These are phyloP conservation scores for Aspergillus sp. DNA, from an alignment of 2,329 filamentous ascomycete species.

Conservation along the genomic window DNA sequence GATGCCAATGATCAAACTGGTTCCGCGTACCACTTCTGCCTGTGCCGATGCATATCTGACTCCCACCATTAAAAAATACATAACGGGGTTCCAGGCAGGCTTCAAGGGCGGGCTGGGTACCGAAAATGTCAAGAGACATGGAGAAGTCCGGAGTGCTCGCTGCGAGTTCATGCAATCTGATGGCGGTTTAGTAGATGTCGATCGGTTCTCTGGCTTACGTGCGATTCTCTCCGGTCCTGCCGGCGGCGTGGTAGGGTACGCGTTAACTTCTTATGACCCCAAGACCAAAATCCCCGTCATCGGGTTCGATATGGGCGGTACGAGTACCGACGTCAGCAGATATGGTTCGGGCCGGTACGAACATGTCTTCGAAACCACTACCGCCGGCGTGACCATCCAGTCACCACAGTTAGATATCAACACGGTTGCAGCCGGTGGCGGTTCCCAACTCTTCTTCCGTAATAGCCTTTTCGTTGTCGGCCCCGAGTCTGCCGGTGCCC, in stretches of 20 bases:
- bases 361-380: conserved; percentile 63
- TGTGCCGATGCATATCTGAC: conserved; percentile 79
- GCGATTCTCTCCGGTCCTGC: conserved; percentile 87
- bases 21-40: conserved; percentile 71
- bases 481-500: conserved; percentile 82
- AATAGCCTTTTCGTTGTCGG: conserved; percentile 88
- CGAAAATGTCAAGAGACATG: background rate
- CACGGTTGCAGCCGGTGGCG: conserved; percentile 71
- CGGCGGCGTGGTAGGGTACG: conserved; percentile 90
- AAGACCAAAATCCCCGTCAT: conserved; percentile 78
- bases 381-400: background rate
- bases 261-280: conserved; percentile 80
- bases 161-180: conserved; percentile 78
- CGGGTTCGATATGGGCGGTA: conserved; percentile 92
- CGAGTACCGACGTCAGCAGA: conserved; percentile 82
- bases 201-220: conserved; percentile 72
- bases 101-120: conserved; percentile 55
- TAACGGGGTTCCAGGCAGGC: conserved; percentile 73
- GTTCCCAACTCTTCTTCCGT: conserved; percentile 67
- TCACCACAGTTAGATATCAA: conserved; percentile 1
- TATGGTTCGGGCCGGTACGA: conserved; percentile 78
- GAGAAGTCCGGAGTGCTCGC: background rate
- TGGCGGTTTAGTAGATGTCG: conserved; percentile 56
- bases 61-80: conserved; percentile 72
- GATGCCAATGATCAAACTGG: conserved; percentile 86